These are phyloP conservation scores for Opeltia flavorubescens DNA, from an alignment of 495 filamentous ascomycete species.

Conservation along the genomic window DNA sequence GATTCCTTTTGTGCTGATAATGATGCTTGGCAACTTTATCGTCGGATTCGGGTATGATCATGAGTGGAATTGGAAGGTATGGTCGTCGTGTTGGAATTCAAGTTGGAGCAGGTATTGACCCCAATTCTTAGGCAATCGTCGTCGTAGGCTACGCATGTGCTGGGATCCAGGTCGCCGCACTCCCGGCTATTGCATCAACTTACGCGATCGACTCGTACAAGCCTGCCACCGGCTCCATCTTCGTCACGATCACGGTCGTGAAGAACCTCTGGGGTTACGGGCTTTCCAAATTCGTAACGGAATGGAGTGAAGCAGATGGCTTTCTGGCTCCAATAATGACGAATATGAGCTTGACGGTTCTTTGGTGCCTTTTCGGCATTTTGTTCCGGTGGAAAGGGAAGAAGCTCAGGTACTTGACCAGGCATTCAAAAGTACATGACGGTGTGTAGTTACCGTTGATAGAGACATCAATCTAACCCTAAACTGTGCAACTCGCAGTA, in stretches of 20 bases:
- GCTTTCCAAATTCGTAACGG: slow-evolving; percentile 29
- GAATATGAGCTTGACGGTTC: slow-evolving; percentile 34
- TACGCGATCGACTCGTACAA: slow-evolving; percentile 48
- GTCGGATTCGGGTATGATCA: slow-evolving; percentile 23
- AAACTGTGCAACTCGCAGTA: no score
- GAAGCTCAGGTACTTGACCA: slow-evolving; percentile 37
- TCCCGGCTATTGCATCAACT: slow-evolving; percentile 32
- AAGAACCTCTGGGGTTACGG: slow-evolving; percentile 42
- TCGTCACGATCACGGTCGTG: slow-evolving; percentile 42
- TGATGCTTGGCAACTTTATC: slow-evolving; percentile 20
- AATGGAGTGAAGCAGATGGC: slow-evolving; percentile 20
- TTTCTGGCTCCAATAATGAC: slow-evolving; percentile 31
- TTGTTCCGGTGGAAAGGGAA: slow-evolving; percentile 42
- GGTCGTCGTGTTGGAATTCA: background rate
- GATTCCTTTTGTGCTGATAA: slow-evolving; percentile 16
- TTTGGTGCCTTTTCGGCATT: slow-evolving; percentile 36
- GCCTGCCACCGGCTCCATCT: slow-evolving; percentile 39
- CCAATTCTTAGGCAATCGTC: slow-evolving; percentile 20
- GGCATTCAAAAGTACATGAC: slow-evolving; percentile 36
- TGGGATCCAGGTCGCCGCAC: slow-evolving; percentile 39
- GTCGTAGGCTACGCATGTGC: slow-evolving; percentile 37
- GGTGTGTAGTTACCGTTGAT: no score
- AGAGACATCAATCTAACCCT: no score
- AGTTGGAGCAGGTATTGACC: background rate
- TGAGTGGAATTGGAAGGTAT: slow-evolving; percentile 36